Percentiles rank a stretch among this genome's conserved stretches.
These are phyloP conservation scores for Paramecium sexaurelia DNA, from an alignment of 73 alveolate genomes.

Conservation along the genomic window DNA sequence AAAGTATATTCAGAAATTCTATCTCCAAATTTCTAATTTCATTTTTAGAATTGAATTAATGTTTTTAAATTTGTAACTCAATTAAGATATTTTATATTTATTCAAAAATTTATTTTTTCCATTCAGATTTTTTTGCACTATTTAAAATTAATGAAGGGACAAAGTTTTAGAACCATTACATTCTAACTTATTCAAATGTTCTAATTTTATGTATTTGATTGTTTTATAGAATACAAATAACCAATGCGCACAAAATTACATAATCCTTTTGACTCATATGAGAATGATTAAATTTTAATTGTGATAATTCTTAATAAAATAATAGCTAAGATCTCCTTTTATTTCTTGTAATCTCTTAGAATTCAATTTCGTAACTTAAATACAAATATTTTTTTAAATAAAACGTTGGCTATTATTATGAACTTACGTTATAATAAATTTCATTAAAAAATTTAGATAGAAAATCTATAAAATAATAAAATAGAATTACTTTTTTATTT, in stretches of 20 bases:
- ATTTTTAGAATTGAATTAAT: not conserved
- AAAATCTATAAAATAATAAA: not conserved
- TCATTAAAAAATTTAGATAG: not conserved
- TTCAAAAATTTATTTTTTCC: not conserved
- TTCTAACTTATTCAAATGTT: not conserved
- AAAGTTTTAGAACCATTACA: not conserved
- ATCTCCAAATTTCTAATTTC: not conserved
- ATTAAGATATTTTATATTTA: not conserved
- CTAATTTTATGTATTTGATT: not conserved
- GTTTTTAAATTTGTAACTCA: not conserved
- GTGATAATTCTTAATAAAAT: not conserved
- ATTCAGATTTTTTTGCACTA: not conserved
- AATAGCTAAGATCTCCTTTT: not conserved
- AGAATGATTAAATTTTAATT: not conserved
- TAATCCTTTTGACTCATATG: not conserved
- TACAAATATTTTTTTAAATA: slow-evolving; percentile 19
- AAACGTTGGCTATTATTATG: not conserved
- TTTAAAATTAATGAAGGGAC: not conserved
- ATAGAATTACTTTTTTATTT: not conserved
- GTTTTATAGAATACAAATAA: not conserved
- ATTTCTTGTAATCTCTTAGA: not conserved
- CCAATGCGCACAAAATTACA: not conserved
- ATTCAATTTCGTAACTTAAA: not conserved
- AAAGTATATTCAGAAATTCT: not conserved
- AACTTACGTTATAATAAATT: not conserved